Percentiles rank a stretch among this genome's conserved stretches.
phyloP scores from a whole-genome alignment of 306 rosid species.

The Crotalaria pallida region DNA sequence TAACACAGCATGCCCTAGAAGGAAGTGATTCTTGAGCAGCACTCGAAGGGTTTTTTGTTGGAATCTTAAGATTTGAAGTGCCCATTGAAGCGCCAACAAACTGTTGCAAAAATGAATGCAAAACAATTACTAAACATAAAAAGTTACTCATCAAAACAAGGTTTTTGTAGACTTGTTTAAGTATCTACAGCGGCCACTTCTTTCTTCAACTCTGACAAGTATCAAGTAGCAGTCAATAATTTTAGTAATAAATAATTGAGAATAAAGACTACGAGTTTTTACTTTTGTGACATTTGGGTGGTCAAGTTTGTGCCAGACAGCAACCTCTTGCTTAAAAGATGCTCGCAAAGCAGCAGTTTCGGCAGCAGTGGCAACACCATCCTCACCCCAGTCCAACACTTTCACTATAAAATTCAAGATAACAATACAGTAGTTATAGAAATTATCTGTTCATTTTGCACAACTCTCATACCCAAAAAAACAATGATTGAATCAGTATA shows the following conservation, averaged over 20 bases:
- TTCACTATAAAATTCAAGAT: conserved; percentile 61
- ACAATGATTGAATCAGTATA: neutral
- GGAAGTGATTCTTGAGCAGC: conserved; percentile 41
- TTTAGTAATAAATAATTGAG: conserved; percentile 13
- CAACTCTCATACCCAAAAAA: neutral
- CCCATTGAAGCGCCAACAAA: conserved; percentile 95
- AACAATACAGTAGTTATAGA: conserved; percentile 11
- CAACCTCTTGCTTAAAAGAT: conserved; percentile 95
- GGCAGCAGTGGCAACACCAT: conserved; percentile 59
- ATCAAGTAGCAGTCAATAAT: conserved; percentile 8
- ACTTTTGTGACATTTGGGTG: conserved; percentile 92
- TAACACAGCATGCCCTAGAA: conserved; percentile 75
- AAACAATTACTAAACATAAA: conserved; percentile 1
- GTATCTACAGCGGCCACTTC: neutral
- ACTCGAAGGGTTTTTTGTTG: conserved; percentile 34
- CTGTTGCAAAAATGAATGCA: conserved; percentile 35
- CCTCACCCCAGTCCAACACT: conserved; percentile 98
- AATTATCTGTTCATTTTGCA: conserved; percentile 1
- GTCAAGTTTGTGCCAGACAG: conserved; percentile 97
- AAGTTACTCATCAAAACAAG: neutral
- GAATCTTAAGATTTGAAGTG: conserved; percentile 73
- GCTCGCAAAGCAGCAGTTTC: conserved; percentile 79
- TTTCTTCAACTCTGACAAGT: neutral
- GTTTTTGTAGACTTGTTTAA: neutral
- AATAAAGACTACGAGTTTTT: conserved; percentile 23